Percentiles rank a stretch among this genome's conserved stretches.
Evolutionary conservation across 106 monocot genomes (phyloP).

Genomic region (Allium sativum): DNA sequence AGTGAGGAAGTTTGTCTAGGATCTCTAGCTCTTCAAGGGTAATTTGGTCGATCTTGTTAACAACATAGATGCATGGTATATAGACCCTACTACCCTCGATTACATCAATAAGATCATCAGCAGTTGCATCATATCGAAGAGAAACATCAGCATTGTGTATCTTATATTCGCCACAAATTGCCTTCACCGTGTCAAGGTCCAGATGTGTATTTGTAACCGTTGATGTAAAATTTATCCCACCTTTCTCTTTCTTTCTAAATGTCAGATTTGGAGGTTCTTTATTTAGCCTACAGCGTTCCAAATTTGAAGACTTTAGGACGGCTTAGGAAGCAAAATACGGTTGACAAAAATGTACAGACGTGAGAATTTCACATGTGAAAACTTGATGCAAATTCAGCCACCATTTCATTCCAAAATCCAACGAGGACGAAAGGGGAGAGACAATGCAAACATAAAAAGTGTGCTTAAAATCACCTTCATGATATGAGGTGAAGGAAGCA

Average conservation of each 20-base stretch:
- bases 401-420: background rate
- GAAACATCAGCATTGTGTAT: slow-evolving; percentile 95
- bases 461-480: too few species aligned
- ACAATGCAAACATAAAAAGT: background rate
- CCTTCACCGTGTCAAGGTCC: slow-evolving; percentile 95
- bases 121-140: slow-evolving; percentile 94
- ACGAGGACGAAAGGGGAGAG: background rate
- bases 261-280: slow-evolving; percentile 96
- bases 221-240: slow-evolving; percentile 95
- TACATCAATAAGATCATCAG: slow-evolving; percentile 94
- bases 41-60: slow-evolving; percentile 99
- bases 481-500: too few species aligned
- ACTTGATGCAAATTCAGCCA: slow-evolving; percentile 1
- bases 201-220: slow-evolving; percentile 80
- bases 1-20: slow-evolving; percentile 95
- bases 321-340: too few species aligned
- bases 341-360: background rate
- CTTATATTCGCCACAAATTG: slow-evolving; percentile 93
- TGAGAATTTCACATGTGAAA: background rate
- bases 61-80: slow-evolving; percentile 89
- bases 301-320: too few species aligned
- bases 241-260: slow-evolving; percentile 92
- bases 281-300: slow-evolving; percentile 49
- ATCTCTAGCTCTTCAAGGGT: slow-evolving; percentile 97
- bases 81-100: slow-evolving; percentile 95